phyloP scores from a whole-genome alignment of 208 protist species.

The Wallacemonas sp. region DNA sequence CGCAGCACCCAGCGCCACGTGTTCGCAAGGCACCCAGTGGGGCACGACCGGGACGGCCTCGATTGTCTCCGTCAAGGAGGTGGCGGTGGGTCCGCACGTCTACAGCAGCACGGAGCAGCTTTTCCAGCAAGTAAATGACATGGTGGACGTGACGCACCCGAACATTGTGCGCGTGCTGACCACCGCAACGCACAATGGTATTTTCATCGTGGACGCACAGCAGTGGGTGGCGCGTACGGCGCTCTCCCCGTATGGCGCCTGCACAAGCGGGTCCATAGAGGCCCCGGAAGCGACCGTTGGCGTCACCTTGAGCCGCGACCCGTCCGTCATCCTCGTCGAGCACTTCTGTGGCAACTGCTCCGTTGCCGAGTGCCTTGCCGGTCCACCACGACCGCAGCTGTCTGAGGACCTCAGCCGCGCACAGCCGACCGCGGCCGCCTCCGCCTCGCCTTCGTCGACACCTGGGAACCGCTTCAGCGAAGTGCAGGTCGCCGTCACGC shows the following conservation, averaged over 20 bases:
- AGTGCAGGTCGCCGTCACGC: slow-evolving; percentile 48
- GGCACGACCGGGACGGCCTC: neutral
- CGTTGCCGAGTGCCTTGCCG: slow-evolving; percentile 26
- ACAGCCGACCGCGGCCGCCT: neutral
- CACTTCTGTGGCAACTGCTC: slow-evolving; percentile 36
- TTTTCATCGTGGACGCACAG: neutral
- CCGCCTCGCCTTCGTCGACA: neutral
- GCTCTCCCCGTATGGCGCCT: too few relatives aligned
- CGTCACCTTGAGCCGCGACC: slow-evolving; percentile 12
- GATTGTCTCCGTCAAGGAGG: slow-evolving; percentile 10
- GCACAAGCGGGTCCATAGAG: neutral
- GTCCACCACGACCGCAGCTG: neutral
- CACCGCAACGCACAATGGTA: slow-evolving; percentile 4
- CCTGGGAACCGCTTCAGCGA: slow-evolving; percentile 38
- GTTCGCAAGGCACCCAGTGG: too few relatives aligned
- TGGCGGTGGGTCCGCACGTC: slow-evolving; percentile 1
- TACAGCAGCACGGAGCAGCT: slow-evolving; percentile 16
- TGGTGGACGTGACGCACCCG: slow-evolving; percentile 1
- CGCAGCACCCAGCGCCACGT: too few relatives aligned
- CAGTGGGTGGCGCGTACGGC: neutral
- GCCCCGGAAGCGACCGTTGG: neutral
- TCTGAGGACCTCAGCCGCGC: too few relatives aligned
- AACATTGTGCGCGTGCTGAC: slow-evolving; percentile 7
- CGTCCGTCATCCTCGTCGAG: slow-evolving; percentile 44
- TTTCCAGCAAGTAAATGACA: slow-evolving; percentile 6